Evolutionary conservation across 306 rosid genomes (phyloP).

Genomic region (Cucumis cinereus): DNA sequence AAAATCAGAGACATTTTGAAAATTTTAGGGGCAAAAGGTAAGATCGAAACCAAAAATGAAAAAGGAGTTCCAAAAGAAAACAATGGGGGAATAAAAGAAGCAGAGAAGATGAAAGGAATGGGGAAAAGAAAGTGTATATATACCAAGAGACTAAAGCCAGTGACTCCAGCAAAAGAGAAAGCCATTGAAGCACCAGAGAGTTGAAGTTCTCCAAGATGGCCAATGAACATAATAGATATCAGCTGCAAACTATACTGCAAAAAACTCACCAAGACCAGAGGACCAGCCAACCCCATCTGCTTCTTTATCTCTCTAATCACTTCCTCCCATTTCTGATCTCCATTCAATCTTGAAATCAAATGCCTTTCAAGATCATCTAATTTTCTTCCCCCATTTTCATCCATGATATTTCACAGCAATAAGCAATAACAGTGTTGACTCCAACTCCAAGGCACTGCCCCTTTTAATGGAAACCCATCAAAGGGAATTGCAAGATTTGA

Average conservation of each 20-base stretch:
- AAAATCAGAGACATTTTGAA: no score
- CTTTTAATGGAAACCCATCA: not conserved
- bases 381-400: not conserved
- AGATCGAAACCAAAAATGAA: no score
- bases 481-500: not conserved
- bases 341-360: not conserved
- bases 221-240: constrained; percentile 15
- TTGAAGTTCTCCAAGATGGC: constrained; percentile 15
- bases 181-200: constrained; percentile 20
- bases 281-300: constrained; percentile 15
- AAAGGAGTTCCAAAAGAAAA: not conserved
- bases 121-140: no score
- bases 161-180: constrained; percentile 13
- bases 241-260: constrained; percentile 9
- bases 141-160: constrained; percentile 20
- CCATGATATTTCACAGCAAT: not conserved
- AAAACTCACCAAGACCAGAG: constrained; percentile 12
- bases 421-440: not conserved
- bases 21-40: no score
- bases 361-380: not conserved
- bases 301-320: constrained; percentile 7
- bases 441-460: not conserved
- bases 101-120: no score
- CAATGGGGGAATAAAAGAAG: no score
- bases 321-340: not conserved